A percentile compares a stretch with the other conserved stretches of the same genome.
Conservation (phyloP, 2,329 filamentous ascomycete species). For the Raffaelea ambrosiae region DNA sequence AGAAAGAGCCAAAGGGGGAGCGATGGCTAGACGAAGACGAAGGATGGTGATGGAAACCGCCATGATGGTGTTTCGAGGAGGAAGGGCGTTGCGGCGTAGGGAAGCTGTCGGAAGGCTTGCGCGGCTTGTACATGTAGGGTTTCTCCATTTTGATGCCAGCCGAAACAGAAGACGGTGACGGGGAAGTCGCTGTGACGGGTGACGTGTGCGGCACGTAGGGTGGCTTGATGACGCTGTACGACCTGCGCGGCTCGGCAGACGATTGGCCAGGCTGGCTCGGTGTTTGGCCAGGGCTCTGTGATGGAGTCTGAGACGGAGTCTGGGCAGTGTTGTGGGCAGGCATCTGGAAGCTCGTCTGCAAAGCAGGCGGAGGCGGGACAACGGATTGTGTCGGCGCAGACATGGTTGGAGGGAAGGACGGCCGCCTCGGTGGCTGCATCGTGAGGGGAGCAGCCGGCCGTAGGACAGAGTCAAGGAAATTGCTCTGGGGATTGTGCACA, state of each 20-base stretch:
- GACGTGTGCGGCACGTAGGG: conserved; percentile 16
- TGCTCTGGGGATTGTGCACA: conserved; percentile 59
- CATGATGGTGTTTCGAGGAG: conserved; percentile 3
- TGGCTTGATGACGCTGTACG: conserved; percentile 17
- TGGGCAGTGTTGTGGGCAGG: no score
- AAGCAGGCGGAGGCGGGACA: conserved; percentile 11
- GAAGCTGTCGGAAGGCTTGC: conserved; percentile 23
- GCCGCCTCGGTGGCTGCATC: conserved; percentile 6
- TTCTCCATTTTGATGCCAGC: conserved; percentile 26
- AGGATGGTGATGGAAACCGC: conserved; percentile 7
- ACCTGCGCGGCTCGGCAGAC: conserved; percentile 10
- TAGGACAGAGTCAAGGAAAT: conserved; percentile 63
- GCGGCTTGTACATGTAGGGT: conserved; percentile 46
- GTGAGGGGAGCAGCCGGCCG: conserved; percentile 19
- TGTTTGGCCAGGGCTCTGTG: no score
- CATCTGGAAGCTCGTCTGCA: conserved; percentile 8
- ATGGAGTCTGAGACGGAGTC: no score
- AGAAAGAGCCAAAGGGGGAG: conserved; percentile 15
- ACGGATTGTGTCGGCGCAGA: conserved; percentile 8
- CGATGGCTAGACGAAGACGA: conserved; percentile 16
- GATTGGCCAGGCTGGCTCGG: conserved; percentile 1
- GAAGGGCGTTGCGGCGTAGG: conserved; percentile 9
- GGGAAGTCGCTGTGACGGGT: conserved; percentile 3
- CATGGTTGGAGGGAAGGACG: conserved; percentile 14
- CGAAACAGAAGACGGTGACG: background rate